Evolutionary conservation across 1,139 yeast species (phyloP).

Genomic region (Candida pseudoviswanathii): DNA sequence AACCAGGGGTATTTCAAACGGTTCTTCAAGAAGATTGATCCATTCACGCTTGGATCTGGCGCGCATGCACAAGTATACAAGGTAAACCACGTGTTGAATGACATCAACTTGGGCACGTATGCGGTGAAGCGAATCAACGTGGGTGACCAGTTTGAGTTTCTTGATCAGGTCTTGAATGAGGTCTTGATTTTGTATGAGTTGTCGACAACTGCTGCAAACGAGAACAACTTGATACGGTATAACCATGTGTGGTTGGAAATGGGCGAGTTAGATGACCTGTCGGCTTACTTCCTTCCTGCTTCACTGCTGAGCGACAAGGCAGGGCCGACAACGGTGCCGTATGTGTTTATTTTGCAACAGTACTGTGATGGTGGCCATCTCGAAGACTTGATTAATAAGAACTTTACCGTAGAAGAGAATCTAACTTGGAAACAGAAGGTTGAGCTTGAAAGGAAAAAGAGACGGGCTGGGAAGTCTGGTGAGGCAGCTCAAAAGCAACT

Average conservation of each 20-base stretch:
- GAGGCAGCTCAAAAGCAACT: background rate
- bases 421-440: conserved; percentile 32
- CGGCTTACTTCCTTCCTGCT: conserved; percentile 27
- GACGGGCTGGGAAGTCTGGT: conserved; percentile 20
- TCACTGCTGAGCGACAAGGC: background rate
- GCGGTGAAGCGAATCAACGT: conserved; percentile 85
- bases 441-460: conserved; percentile 24
- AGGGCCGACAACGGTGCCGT: conserved; percentile 52
- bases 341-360: conserved; percentile 81
- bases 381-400: conserved; percentile 60
- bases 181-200: conserved; percentile 64
- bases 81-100: conserved; percentile 77
- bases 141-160: conserved; percentile 70
- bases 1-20: conserved; percentile 75
- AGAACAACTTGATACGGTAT: conserved; percentile 71
- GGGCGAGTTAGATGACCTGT: conserved; percentile 56
- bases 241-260: conserved; percentile 92
- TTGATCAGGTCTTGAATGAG: conserved; percentile 72
- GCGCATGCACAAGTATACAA: conserved; percentile 83
- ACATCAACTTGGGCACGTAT: conserved; percentile 71
- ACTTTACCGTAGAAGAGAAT: conserved; percentile 25
- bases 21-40: conserved; percentile 57
- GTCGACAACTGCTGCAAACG: conserved; percentile 42
- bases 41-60: conserved; percentile 66
- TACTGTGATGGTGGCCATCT: conserved; percentile 88